These are phyloP conservation scores for Syzygium jambos DNA, from an alignment of 345 rosid species.

Conservation along the genomic window DNA sequence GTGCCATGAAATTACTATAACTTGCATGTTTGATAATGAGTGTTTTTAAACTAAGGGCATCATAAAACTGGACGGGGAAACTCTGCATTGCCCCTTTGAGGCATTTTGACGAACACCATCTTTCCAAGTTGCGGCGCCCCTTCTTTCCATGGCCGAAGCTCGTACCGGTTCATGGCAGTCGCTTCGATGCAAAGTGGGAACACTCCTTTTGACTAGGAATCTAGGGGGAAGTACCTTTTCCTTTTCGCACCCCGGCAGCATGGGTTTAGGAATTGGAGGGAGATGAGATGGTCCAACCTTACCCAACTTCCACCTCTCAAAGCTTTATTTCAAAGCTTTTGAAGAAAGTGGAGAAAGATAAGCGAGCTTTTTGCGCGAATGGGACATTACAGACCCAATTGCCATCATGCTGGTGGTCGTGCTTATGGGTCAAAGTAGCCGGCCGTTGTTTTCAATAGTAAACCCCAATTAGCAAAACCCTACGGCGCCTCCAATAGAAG, in stretches of 20 bases:
- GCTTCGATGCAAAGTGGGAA: not conserved
- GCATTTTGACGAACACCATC: fast-evolving
- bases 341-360: not conserved
- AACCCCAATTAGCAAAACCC: not conserved
- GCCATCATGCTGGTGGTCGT: not conserved
- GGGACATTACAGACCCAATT: not conserved
- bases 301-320: not conserved
- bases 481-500: not conserved
- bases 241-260: not conserved
- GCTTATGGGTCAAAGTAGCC: not conserved
- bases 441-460: not conserved
- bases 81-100: not conserved
- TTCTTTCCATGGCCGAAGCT: not conserved
- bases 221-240: not conserved
- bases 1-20: no score
- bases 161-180: not conserved
- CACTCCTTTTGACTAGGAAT: not conserved
- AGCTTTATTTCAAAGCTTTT: not conserved
- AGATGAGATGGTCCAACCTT: not conserved
- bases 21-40: not conserved
- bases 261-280: not conserved
- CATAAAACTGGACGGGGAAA: not conserved
- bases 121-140: not conserved
- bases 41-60: not conserved
- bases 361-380: not conserved